These are phyloP conservation scores for Trichosporon faecale DNA, from an alignment of 1,284 basidiomycete genomes.

Conservation along the genomic window DNA sequence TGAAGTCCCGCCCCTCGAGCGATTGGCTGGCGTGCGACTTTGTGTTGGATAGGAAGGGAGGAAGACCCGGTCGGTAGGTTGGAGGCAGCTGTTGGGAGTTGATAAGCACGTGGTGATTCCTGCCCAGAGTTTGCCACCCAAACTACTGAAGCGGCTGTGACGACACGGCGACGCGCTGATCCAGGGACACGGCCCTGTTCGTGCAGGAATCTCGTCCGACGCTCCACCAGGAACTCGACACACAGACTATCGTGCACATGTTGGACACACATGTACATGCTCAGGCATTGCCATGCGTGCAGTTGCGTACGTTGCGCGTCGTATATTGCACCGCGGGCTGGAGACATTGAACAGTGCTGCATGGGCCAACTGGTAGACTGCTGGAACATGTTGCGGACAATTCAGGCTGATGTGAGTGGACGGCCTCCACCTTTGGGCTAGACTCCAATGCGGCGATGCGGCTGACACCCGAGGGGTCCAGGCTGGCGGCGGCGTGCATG, in stretches of 20 bases:
- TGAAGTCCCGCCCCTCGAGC: no score
- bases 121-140: not conserved
- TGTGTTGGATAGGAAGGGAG: no score
- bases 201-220: not conserved
- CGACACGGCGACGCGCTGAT: not conserved
- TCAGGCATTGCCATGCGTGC: no score
- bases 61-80: no score
- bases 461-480: not conserved
- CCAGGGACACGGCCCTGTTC: not conserved
- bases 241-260: not conserved
- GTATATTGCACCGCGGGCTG: no score
- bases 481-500: not conserved
- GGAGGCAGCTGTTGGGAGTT: no score
- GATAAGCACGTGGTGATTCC: not conserved
- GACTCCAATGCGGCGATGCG: not conserved
- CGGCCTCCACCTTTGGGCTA: not conserved
- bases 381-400: not conserved
- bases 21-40: no score
- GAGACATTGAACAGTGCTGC: not conserved
- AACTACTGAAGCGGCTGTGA: not conserved
- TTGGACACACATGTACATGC: not conserved
- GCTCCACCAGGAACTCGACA: not conserved
- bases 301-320: not conserved
- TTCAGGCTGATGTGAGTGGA: not conserved
- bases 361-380: no score